These are phyloP conservation scores for Rhizopus stolonifer DNA, from an alignment of 371 early-diverging fungal species.

Conservation along the genomic window DNA sequence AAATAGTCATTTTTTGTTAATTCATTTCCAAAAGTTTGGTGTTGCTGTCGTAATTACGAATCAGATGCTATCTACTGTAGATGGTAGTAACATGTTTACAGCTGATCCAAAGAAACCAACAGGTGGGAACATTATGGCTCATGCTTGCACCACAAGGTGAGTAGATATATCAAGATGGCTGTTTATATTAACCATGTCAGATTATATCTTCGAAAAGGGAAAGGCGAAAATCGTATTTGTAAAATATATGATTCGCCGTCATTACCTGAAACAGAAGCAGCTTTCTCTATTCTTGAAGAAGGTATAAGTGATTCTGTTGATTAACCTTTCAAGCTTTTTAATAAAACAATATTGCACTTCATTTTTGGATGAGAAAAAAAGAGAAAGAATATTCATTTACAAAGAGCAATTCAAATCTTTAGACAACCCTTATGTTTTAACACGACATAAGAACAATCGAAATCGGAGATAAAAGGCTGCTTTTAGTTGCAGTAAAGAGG, in stretches of 20 bases:
- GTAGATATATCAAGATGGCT: background rate
- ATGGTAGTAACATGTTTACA: slow-evolving; percentile 91
- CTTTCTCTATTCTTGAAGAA: slow-evolving; percentile 66
- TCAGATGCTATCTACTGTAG: slow-evolving; percentile 98
- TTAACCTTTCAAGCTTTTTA: slow-evolving; percentile 7
- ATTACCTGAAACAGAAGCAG: slow-evolving; percentile 77
- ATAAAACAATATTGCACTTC: background rate
- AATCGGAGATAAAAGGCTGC: too few relatives aligned
- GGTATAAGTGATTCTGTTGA: slow-evolving; percentile 68
- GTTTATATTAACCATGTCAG: slow-evolving; percentile 23
- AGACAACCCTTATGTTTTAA: too few relatives aligned
- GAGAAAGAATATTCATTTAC: too few relatives aligned
- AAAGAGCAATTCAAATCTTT: too few relatives aligned
- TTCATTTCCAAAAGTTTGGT: slow-evolving; percentile 25
- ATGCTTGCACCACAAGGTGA: slow-evolving; percentile 84
- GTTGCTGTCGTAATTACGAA: slow-evolving; percentile 88
- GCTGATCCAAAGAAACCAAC: slow-evolving; percentile 97
- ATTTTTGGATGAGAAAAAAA: background rate
- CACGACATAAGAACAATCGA: too few relatives aligned
- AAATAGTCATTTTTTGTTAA: background rate
- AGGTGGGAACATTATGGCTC: slow-evolving; percentile 98
- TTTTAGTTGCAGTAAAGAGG: too few relatives aligned
- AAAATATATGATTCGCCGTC: slow-evolving; percentile 93
- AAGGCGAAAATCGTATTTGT: slow-evolving; percentile 80
- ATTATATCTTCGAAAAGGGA: slow-evolving; percentile 81